phyloP scores from a whole-genome alignment of 2,329 filamentous ascomycete species.

The Penicillium freii region DNA sequence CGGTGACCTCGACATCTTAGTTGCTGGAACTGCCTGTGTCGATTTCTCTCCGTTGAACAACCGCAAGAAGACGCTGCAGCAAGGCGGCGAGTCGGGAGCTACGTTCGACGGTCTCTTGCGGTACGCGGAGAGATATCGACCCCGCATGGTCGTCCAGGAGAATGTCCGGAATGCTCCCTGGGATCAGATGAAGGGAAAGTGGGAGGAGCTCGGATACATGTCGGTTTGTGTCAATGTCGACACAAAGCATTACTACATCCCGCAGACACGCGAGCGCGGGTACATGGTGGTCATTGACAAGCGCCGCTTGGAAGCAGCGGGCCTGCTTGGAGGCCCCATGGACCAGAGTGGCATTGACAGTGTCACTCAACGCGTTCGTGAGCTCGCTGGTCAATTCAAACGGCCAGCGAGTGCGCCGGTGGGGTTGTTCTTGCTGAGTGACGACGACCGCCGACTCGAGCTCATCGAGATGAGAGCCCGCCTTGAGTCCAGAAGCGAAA shows the following conservation, averaged over 20 bases:
- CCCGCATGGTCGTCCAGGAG: slow-evolving; percentile 67
- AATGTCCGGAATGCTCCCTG: slow-evolving; percentile 66
- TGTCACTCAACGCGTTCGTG: slow-evolving; percentile 15
- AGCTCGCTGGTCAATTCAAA: slow-evolving; percentile 47
- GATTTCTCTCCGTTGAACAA: slow-evolving; percentile 70
- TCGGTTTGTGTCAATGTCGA: slow-evolving; percentile 55
- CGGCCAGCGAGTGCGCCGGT: slow-evolving; percentile 62
- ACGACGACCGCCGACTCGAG: slow-evolving; percentile 56
- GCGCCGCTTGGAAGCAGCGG: slow-evolving; percentile 20
- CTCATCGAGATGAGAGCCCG: slow-evolving; percentile 51
- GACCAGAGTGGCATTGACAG: slow-evolving; percentile 24
- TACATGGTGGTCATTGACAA: slow-evolving; percentile 60
- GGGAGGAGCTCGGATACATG: slow-evolving; percentile 56
- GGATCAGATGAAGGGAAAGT: slow-evolving; percentile 49
- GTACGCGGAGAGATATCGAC: slow-evolving; percentile 57
- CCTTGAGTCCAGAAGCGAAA: slow-evolving; percentile 26
- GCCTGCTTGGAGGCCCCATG: slow-evolving; percentile 30
- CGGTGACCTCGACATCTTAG: slow-evolving; percentile 59
- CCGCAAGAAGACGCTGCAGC: slow-evolving; percentile 50
- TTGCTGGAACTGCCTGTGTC: slow-evolving; percentile 73
- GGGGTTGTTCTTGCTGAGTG: slow-evolving; percentile 59
- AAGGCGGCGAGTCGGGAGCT: slow-evolving; percentile 62
- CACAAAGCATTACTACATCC: slow-evolving; percentile 70
- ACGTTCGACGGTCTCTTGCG: slow-evolving; percentile 63
- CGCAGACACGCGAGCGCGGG: slow-evolving; percentile 63